A percentile compares a stretch with the other conserved stretches of the same genome.
Conservation (phyloP, 345 rosid genomes). For the Brassica cretica region DNA sequence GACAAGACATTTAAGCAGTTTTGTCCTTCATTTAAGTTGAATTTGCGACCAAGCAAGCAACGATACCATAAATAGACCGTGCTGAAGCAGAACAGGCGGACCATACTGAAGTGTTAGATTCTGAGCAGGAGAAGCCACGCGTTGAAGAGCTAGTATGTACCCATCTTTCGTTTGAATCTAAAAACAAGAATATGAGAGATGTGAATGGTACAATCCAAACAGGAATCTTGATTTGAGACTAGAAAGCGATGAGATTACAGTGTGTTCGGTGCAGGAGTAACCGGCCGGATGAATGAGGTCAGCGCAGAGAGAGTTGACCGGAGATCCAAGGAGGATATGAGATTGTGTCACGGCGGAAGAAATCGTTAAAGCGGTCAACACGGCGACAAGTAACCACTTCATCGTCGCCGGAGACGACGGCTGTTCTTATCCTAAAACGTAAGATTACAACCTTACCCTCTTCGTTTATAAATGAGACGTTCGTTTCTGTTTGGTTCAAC, state of each 20-base stretch:
- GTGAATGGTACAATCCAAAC: background rate
- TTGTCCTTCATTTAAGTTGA: background rate
- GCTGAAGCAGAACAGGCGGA: constrained; percentile 84
- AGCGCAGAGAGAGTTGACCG: constrained; percentile 55
- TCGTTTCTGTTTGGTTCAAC: background rate
- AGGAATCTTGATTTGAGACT: background rate
- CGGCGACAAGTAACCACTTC: constrained; percentile 17
- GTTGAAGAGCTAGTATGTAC: constrained; percentile 72
- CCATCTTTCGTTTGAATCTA: constrained; percentile 87
- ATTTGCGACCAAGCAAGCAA: background rate
- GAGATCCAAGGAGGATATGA: constrained; percentile 35
- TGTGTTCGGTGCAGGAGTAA: constrained; percentile 76
- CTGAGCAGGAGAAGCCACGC: constrained; percentile 55
- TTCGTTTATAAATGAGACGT: background rate
- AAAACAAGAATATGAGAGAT: background rate
- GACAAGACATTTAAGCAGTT: constrained; percentile 18
- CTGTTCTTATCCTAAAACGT: background rate
- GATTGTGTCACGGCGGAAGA: constrained; percentile 20
- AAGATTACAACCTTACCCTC: background rate
- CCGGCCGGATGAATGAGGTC: constrained; percentile 66
- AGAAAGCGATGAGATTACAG: constrained; percentile 44
- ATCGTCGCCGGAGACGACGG: constrained; percentile 20
- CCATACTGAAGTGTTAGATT: constrained; percentile 36
- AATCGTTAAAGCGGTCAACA: background rate
- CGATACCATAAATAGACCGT: constrained; percentile 86